phyloP scores from a whole-genome alignment of 108 stramenopile genomes.

The Cyclotella kingstonii region DNA sequence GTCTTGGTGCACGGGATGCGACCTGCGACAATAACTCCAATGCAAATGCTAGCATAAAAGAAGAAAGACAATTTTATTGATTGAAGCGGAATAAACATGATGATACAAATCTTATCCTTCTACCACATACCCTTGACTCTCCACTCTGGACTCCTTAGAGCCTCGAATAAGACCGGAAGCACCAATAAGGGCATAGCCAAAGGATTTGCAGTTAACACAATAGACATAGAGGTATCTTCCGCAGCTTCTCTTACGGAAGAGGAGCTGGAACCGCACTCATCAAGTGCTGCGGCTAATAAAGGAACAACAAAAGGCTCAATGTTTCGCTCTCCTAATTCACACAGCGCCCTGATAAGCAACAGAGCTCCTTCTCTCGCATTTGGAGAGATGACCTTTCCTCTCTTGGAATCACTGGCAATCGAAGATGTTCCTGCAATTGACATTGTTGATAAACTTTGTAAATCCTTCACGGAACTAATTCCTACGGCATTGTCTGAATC shows the following conservation, averaged over 20 bases:
- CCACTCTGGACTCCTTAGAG: slow-evolving; percentile 78
- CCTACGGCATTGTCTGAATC: slow-evolving; percentile 35
- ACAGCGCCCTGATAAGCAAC: slow-evolving; percentile 77
- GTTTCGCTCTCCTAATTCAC: slow-evolving; percentile 61
- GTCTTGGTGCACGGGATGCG: slow-evolving; percentile 52
- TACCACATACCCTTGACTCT: no score
- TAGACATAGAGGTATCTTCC: slow-evolving; percentile 65
- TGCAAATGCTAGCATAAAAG: no score
- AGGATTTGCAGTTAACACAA: slow-evolving; percentile 65
- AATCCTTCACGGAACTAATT: slow-evolving; percentile 11
- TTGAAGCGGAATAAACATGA: no score
- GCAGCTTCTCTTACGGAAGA: slow-evolving; percentile 75
- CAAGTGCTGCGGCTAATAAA: slow-evolving; percentile 76
- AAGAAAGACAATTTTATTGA: no score
- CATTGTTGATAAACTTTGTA: slow-evolving; percentile 27
- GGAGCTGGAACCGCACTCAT: slow-evolving; percentile 75
- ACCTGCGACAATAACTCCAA: slow-evolving; percentile 73
- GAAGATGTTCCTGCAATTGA: slow-evolving; percentile 30
- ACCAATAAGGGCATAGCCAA: slow-evolving; percentile 65
- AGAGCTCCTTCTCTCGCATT: slow-evolving; percentile 83
- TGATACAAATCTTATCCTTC: no score
- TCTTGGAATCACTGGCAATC: slow-evolving; percentile 62
- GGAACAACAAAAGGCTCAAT: slow-evolving; percentile 83
- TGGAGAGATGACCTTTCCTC: slow-evolving; percentile 74
- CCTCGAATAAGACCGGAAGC: slow-evolving; percentile 72